These are phyloP conservation scores for Sideroxylon spinosum DNA, from an alignment of 179 eudicot species.

Conservation along the genomic window DNA sequence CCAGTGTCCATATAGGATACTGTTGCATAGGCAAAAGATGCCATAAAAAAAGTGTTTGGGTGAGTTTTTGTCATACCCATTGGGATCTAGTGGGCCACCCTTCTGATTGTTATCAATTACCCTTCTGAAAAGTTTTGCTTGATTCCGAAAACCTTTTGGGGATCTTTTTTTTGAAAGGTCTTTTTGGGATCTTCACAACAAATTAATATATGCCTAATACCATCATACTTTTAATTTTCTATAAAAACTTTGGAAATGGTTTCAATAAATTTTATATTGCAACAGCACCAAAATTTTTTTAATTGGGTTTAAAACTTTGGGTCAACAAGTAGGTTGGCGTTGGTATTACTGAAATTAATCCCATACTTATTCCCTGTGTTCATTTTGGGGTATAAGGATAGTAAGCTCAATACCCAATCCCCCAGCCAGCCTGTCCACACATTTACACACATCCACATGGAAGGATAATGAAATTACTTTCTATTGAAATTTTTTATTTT, in stretches of 20 bases:
- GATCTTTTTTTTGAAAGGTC: background rate
- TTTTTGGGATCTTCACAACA: background rate
- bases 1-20: constrained; percentile 28
- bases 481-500: background rate
- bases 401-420: background rate
- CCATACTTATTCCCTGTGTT: background rate
- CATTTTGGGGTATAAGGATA: too few species aligned
- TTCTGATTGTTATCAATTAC: background rate
- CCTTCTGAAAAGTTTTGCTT: background rate
- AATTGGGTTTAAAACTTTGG: background rate
- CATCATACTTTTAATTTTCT: background rate
- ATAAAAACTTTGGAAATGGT: background rate
- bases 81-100: background rate
- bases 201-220: background rate
- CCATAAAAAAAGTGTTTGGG: constrained; percentile 10
- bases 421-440: background rate
- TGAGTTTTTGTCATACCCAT: background rate
- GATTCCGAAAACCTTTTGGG: too few species aligned
- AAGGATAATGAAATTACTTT: background rate
- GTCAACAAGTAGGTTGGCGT: constrained; percentile 1
- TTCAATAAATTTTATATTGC: background rate
- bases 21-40: constrained; percentile 14
- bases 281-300: background rate
- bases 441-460: background rate
- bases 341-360: background rate